Base-by-base conservation (phyloP, 2,329 filamentous ascomycete species). In the Graphilbum sp. region DNA sequence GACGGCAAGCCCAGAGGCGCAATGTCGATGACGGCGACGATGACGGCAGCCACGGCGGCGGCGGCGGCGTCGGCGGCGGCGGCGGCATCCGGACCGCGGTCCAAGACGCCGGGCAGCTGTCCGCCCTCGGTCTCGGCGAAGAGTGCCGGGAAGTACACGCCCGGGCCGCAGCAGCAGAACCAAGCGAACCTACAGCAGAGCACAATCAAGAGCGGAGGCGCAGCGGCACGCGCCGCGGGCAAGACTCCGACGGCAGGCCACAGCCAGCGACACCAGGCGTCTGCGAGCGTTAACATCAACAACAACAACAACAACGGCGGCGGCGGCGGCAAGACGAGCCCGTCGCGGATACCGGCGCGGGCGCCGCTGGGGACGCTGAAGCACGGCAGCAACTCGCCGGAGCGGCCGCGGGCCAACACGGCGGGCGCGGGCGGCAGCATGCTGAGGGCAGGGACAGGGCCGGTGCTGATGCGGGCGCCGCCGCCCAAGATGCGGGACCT, bases 401-500 rank as follows among this genome's bases (percentile, higher is more conserved):
- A 93, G 50, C 78, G 86, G 32, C 54, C 60, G 15, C 64, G 67
- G 10, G 58, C 55, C 29, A 62, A 58, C 37, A 60, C 58, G 44
- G 57, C 52, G 32, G 60, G 59, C 44, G 61, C 56, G 2, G 11
- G 5, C 5, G 30, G 37, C 36, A 35, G n/a, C n/a, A 17, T 16
- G 19, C 4, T 6, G 30, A 19, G 12, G 36, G 37, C 30, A 59
- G 61, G 34, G 60, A 66, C 33, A 61, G 64, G 37, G 20, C 69
- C 72, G 37, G 72, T 71, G 0, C 55, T 62, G 33, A 56, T 67
- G 51, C 67, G 75, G 44, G 78, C 78, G 2, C 84, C 85, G 27
- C 87, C 87, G 12, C 88, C 88, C 35, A 90, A 86, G 56, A 95
- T 96, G 86, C 77, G 88, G 46, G 85, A 92, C 32, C 66, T 95